Evolutionary conservation across 306 rosid species (phyloP).

Genomic region (Elaeagnus macrophylla): DNA sequence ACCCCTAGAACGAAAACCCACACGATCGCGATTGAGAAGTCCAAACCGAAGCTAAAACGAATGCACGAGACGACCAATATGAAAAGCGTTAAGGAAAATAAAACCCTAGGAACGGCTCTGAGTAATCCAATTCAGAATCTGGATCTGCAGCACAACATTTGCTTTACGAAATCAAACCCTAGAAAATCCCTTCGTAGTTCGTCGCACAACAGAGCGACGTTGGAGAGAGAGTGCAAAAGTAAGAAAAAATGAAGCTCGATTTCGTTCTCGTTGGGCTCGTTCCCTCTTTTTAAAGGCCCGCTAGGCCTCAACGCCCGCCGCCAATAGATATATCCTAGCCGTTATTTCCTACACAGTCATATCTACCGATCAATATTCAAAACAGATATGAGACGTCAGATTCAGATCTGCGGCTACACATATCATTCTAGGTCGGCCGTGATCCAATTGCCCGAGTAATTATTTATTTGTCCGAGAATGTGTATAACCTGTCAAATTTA

Average conservation of each 20-base stretch:
- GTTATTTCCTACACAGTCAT: not conserved
- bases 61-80: slow-evolving; percentile 16
- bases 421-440: not conserved
- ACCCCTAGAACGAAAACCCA: slow-evolving; percentile 35
- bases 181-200: slow-evolving; percentile 33
- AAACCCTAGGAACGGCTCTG: slow-evolving; percentile 28
- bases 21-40: slow-evolving; percentile 37
- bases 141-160: slow-evolving; percentile 39
- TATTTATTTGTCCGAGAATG: slow-evolving; percentile 1
- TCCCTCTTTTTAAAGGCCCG: slow-evolving; percentile 42
- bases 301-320: slow-evolving; percentile 20
- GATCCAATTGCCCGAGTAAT: not conserved
- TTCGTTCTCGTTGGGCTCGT: slow-evolving; percentile 16
- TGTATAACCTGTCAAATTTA: no score
- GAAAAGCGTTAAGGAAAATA: slow-evolving; percentile 12
- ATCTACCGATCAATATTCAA: slow-evolving; percentile 30
- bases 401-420: slow-evolving; percentile 27
- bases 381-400: not conserved
- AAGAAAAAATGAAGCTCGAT: not conserved
- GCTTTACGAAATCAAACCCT: slow-evolving; percentile 54
- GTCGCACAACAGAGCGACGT: slow-evolving; percentile 16
- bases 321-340: slow-evolving; percentile 25
- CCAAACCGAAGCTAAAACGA: slow-evolving; percentile 27
- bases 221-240: not conserved
- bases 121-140: slow-evolving; percentile 48